Evolutionary conservation across 2,329 filamentous ascomycete genomes (phyloP).

Genomic region (Sclerotinia minor): DNA sequence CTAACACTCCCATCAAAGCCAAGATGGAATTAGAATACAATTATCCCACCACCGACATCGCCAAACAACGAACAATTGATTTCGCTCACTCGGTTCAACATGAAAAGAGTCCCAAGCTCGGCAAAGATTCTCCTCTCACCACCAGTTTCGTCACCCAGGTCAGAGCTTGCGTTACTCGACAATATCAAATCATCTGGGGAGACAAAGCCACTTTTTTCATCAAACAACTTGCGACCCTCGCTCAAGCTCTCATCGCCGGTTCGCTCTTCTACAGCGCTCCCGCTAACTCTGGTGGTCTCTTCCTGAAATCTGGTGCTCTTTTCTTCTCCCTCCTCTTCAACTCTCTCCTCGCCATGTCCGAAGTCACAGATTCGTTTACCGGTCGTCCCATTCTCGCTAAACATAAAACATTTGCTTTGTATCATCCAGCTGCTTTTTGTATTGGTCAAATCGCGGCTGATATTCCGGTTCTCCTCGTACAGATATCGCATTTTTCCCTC

Average conservation of each 20-base stretch:
- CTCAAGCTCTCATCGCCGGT: conserved; percentile 62
- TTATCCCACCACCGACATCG: conserved; percentile 53
- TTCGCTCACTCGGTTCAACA: conserved; percentile 54
- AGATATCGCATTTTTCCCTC: conserved; percentile 58
- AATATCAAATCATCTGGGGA: conserved; percentile 66
- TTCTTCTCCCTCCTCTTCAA: conserved; percentile 67
- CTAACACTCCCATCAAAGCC: conserved; percentile 51
- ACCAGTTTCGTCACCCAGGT: conserved; percentile 57
- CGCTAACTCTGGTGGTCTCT: conserved; percentile 57
- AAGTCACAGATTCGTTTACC: conserved; percentile 63
- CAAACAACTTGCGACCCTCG: conserved; percentile 58
- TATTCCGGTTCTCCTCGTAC: conserved; percentile 57
- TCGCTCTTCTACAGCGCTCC: conserved; percentile 69
- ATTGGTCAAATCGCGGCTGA: conserved; percentile 56
- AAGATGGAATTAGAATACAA: conserved; percentile 57
- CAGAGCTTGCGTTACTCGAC: conserved; percentile 55
- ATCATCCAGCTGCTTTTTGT: conserved; percentile 60
- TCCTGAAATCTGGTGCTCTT: conserved; percentile 62
- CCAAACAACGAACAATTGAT: conserved; percentile 47
- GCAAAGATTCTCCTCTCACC: conserved; percentile 56
- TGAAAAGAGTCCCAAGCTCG: conserved; percentile 57
- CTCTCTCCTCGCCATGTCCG: conserved; percentile 61
- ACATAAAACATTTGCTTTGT: conserved; percentile 58
- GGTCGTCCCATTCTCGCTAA: conserved; percentile 61
- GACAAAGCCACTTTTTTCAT: conserved; percentile 64